These are phyloP conservation scores for Hypericum perforatum DNA, from an alignment of 345 rosid genomes.

Conservation along the genomic window DNA sequence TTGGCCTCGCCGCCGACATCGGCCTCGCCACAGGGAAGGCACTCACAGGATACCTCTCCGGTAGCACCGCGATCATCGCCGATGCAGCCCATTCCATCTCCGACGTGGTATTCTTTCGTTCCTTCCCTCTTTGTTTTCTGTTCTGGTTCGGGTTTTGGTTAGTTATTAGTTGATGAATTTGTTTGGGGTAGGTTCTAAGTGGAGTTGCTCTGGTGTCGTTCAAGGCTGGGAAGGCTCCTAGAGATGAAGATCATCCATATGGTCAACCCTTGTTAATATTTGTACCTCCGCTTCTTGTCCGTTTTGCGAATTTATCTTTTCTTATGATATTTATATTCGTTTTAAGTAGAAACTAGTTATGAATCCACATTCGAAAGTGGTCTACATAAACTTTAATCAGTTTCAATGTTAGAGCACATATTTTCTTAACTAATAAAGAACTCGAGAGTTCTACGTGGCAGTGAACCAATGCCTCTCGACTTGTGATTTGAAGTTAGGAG, in stretches of 20 bases:
- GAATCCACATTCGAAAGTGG: too few species aligned
- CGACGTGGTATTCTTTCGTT: conserved; percentile 37
- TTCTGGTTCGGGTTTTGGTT: background rate
- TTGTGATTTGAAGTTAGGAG: too few species aligned
- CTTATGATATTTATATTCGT: background rate
- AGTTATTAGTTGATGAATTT: background rate
- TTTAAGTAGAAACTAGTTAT: background rate
- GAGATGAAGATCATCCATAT: conserved; percentile 88
- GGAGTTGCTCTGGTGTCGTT: conserved; percentile 72
- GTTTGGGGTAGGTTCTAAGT: conserved; percentile 55
- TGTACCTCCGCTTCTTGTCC: conserved; percentile 26
- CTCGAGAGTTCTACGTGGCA: background rate
- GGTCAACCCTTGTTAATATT: conserved; percentile 42
- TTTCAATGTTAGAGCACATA: conserved; percentile 5
- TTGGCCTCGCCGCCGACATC: conserved; percentile 61
- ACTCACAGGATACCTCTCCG: conserved; percentile 47
- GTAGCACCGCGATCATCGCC: conserved; percentile 59
- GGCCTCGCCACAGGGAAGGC: conserved; percentile 56
- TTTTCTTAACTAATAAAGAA: too few species aligned
- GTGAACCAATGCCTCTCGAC: too few species aligned
- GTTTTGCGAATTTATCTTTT: background rate
- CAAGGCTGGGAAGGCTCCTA: conserved; percentile 82
- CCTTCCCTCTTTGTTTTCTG: background rate
- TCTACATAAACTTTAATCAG: too few species aligned
- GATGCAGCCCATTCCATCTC: conserved; percentile 67